A percentile compares a stretch with the other conserved stretches of the same genome.
Evolutionary conservation across 169 alveolate species (phyloP).

Genomic region (Plasmodium coatneyi): DNA sequence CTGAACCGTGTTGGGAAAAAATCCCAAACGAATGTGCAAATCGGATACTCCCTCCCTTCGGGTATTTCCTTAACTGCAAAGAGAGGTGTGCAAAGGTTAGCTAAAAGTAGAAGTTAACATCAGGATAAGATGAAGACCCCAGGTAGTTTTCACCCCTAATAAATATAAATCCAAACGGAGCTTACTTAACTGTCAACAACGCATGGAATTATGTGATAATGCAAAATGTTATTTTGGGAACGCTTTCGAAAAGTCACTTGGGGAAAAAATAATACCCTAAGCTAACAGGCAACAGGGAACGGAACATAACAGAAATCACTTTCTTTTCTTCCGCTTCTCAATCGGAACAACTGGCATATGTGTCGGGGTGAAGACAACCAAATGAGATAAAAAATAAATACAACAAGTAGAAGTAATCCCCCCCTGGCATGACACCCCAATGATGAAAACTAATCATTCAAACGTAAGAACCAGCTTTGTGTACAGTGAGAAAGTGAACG

Average conservation of each 20-base stretch:
- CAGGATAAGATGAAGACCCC: background rate
- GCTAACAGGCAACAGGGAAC: background rate
- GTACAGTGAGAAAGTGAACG: conserved; percentile 11
- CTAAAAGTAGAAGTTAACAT: background rate
- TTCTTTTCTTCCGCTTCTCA: background rate
- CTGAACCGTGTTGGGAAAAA: background rate
- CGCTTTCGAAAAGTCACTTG: background rate
- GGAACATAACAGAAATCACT: background rate
- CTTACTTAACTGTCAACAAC: background rate
- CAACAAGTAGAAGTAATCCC: background rate
- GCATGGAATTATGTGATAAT: background rate
- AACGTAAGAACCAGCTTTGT: conserved; percentile 16
- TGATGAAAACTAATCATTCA: background rate
- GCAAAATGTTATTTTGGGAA: background rate
- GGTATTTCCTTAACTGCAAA: background rate
- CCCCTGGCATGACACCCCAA: background rate
- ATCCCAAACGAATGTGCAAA: background rate
- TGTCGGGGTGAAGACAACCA: background rate
- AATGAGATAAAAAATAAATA: background rate
- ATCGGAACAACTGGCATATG: background rate
- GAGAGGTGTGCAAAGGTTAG: background rate
- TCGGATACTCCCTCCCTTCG: background rate
- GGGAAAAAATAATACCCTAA: background rate
- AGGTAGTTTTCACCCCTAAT: background rate
- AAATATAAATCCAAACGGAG: background rate